Evolutionary conservation across 495 filamentous ascomycete genomes (phyloP).

Genomic region (Aspergillus homomorphus): DNA sequence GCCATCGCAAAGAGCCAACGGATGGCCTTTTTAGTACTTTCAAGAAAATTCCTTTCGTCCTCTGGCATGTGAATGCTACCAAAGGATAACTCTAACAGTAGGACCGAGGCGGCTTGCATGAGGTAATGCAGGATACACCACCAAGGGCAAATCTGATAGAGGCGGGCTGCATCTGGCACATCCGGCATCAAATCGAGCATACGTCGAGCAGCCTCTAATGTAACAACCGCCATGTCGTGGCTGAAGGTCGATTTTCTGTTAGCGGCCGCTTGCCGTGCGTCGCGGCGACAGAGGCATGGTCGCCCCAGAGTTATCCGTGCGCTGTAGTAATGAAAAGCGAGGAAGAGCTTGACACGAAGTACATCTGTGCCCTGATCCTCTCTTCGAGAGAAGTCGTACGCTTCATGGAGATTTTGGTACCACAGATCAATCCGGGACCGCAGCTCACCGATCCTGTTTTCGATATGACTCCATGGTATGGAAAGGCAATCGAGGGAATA

Average conservation of each 20-base stretch:
- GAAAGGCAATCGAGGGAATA: constrained; percentile 55
- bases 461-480: constrained; percentile 58
- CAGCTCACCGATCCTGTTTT: constrained; percentile 53
- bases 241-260: constrained; percentile 46
- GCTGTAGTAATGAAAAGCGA: constrained; percentile 60
- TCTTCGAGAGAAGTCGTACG: constrained; percentile 48
- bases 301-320: constrained; percentile 58
- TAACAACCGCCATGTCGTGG: constrained; percentile 51
- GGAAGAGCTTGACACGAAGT: constrained; percentile 43
- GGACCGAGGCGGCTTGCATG: constrained; percentile 59
- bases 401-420: constrained; percentile 47
- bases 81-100: constrained; percentile 62
- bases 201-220: constrained; percentile 52
- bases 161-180: constrained; percentile 37
- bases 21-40: constrained; percentile 51
- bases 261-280: constrained; percentile 39
- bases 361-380: constrained; percentile 31
- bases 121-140: constrained; percentile 65
- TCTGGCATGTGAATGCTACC: constrained; percentile 52
- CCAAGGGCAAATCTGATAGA: constrained; percentile 61
- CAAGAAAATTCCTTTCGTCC: constrained; percentile 45
- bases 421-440: constrained; percentile 53
- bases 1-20: constrained; percentile 56
- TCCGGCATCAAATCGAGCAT: constrained; percentile 55
- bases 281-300: constrained; percentile 61